A percentile compares a stretch with the other conserved stretches of the same genome.
These are phyloP conservation scores for Macrophomina tecta DNA, from an alignment of 2,329 filamentous ascomycete genomes.

Conservation along the genomic window DNA sequence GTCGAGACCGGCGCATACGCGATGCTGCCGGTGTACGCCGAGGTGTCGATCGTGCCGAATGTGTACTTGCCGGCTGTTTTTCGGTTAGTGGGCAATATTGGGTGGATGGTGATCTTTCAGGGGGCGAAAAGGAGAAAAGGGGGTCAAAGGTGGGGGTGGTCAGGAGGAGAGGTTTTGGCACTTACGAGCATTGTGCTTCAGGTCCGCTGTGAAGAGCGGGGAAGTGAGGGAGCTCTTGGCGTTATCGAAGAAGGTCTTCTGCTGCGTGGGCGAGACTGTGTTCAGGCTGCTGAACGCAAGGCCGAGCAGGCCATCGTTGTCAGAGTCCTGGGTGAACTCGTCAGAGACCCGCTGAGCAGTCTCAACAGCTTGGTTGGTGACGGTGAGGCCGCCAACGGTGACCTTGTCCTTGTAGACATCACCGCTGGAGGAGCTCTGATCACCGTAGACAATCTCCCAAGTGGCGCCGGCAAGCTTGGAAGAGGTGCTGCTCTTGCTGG, in stretches of 20 bases:
- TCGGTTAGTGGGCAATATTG: background rate
- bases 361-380: slow-evolving; percentile 68
- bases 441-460: slow-evolving; percentile 70
- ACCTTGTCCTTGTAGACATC: slow-evolving; percentile 71
- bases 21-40: slow-evolving; percentile 64
- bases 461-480: slow-evolving; percentile 36
- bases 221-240: slow-evolving; percentile 58
- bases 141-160: background rate
- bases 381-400: slow-evolving; percentile 64
- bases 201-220: slow-evolving; percentile 63
- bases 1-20: slow-evolving; percentile 62
- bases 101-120: no score
- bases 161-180: background rate
- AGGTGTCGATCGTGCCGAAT: slow-evolving; percentile 65
- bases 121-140: no score
- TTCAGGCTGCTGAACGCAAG: slow-evolving; percentile 67
- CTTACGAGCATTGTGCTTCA: slow-evolving; percentile 56
- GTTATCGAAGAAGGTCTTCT: slow-evolving; percentile 66
- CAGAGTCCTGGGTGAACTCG: slow-evolving; percentile 51
- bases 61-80: slow-evolving; percentile 54
- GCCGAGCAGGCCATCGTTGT: slow-evolving; percentile 65
- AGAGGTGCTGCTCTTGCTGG: slow-evolving; percentile 51
- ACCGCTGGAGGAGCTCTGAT: slow-evolving; percentile 68
- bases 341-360: slow-evolving; percentile 65
- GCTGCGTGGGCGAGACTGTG: slow-evolving; percentile 57